Conservation (phyloP, 176 grass and related monocot species). For the Neostapfia colusana region DNA sequence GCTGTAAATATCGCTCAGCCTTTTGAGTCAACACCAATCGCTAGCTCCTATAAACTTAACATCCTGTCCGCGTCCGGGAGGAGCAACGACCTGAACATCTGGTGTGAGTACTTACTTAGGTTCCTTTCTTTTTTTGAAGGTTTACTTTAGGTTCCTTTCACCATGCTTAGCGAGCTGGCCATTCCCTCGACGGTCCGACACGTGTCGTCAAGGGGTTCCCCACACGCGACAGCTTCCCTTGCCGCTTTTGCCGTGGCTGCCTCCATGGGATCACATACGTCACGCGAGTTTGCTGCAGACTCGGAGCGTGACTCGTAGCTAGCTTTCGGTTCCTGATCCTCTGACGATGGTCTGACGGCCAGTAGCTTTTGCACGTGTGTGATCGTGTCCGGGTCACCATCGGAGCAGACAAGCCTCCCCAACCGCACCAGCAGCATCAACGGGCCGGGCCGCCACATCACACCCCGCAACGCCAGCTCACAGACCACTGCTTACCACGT, state of each 20-base stretch:
- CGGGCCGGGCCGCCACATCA: constrained; percentile 41
- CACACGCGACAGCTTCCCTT: not conserved
- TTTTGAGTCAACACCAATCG: constrained; percentile 2
- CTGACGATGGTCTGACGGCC: too few relatives aligned
- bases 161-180: not conserved
- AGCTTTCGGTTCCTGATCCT: constrained; percentile 37
- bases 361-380: not conserved
- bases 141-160: not conserved
- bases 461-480: constrained; percentile 9
- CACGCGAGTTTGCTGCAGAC: not conserved
- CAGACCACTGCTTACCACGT: not conserved
- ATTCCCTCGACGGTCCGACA: constrained; percentile 17
- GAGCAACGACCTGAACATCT: not conserved
- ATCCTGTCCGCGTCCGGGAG: not conserved
- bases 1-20: constrained; percentile 1
- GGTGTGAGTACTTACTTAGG: not conserved
- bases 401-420: constrained; percentile 29
- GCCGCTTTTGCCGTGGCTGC: not conserved
- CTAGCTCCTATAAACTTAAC: not conserved
- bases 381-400: constrained; percentile 1
- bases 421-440: constrained; percentile 34
- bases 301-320: constrained; percentile 2
- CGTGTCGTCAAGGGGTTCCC: not conserved
- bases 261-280: constrained; percentile 4
- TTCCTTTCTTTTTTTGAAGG: too few relatives aligned